phyloP scores from a whole-genome alignment of 2,329 filamentous ascomycete species.

The Microsporum audouinii region DNA sequence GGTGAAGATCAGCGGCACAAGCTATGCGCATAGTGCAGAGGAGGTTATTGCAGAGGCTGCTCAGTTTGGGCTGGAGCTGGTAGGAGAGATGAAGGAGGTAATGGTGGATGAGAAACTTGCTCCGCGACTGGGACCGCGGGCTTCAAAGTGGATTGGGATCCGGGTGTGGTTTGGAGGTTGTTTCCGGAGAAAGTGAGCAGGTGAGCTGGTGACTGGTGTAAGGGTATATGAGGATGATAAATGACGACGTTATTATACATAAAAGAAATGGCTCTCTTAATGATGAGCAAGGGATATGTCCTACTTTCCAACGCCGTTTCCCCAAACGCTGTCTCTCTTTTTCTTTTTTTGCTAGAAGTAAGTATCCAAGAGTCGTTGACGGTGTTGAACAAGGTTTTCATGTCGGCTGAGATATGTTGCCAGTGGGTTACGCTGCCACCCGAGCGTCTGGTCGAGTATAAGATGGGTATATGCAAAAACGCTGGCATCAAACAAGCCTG shows the following conservation, averaged over 20 bases:
- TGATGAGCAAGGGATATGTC: background rate
- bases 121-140: slow-evolving; percentile 48
- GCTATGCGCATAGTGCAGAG: slow-evolving; percentile 44
- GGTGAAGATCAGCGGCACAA: slow-evolving; percentile 48
- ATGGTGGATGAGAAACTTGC: slow-evolving; percentile 44
- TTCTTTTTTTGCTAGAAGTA: slow-evolving; percentile 36
- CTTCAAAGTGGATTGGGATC: slow-evolving; percentile 52
- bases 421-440: slow-evolving; percentile 55
- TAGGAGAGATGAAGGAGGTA: slow-evolving; percentile 34
- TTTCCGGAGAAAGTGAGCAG: slow-evolving; percentile 27
- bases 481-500: slow-evolving; percentile 72
- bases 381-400: slow-evolving; percentile 54
- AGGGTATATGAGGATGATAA: background rate
- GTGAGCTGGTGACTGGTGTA: background rate
- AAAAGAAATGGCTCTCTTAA: background rate
- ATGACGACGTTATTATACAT: background rate
- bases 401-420: slow-evolving; percentile 45
- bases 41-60: slow-evolving; percentile 43
- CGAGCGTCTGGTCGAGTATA: slow-evolving; percentile 53
- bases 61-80: slow-evolving; percentile 35
- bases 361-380: slow-evolving; percentile 43
- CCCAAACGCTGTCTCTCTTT: slow-evolving; percentile 1
- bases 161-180: slow-evolving; percentile 44
- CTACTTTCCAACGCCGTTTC: background rate
- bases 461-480: slow-evolving; percentile 85